Base-by-base conservation (phyloP, 2,329 filamentous ascomycete species). In the Exutisphaerella laricina region DNA sequence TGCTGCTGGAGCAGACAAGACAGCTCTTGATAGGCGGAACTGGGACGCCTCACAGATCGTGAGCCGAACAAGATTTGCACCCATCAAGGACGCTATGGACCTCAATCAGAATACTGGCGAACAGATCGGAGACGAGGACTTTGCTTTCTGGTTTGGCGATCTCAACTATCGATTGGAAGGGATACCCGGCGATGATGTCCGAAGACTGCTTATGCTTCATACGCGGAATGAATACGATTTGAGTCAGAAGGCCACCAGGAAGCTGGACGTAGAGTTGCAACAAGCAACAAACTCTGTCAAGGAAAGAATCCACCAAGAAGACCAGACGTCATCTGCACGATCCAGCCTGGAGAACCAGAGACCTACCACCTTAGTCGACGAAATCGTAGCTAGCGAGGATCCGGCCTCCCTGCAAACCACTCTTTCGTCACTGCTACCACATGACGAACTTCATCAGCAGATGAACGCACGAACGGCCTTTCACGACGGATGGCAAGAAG, bases 81-180 rank as follows among this genome's bases (percentile, higher is more conserved):
- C 88, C 0, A 76, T 94, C 5, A 71, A 72, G 28, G 76, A 83
- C 45, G 70, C 75, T 0, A 81, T 85, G 6, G 78, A 84, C 4
- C 69, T 77, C 1, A 73, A 80, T 2, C 70, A 75, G 45, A 66
- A 61, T 2, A 62, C 66, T 26, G 79, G 82, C n/a, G 78, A 82
- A 16, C 77, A 72, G 25, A 82, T 98, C 51, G 89, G 87, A 1
- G 85, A 94, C 28, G 90, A 94, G 53, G 92, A 98, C 59, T 88
- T 96, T 66, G 80, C 82, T 0, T 96, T 98, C 59, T 97, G 90
- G 88, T 86, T 95, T 58, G 92, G 92, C 5, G 92, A 98, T 63
- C 73, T 98, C 30, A 98, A 98, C 62, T 98, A 96, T 60, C 80
- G 92, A 22, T 74, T 98, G 1, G 87, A 94, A 38, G 86, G 84